These are phyloP conservation scores for Tinospora cordifolia DNA, from an alignment of 164 flowering plant species.

Conservation along the genomic window DNA sequence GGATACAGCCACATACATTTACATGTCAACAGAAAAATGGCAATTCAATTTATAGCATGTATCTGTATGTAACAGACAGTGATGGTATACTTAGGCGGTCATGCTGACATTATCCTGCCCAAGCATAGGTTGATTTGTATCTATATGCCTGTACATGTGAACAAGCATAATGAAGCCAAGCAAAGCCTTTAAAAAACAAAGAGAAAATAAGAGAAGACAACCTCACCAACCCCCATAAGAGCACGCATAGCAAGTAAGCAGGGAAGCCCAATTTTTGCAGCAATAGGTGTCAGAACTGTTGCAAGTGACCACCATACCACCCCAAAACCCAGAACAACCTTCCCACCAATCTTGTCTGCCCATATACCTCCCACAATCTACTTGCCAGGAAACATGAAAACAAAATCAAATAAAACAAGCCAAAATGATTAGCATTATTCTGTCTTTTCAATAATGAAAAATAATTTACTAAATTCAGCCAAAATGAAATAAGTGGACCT, in stretches of 20 bases:
- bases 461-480: no score
- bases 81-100: background rate
- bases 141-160: background rate
- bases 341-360: conserved; percentile 97
- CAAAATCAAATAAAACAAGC: background rate
- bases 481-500: no score
- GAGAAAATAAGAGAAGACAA: conserved; percentile 26
- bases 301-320: conserved; percentile 98
- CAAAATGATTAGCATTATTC: no score
- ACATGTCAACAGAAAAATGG: no score
- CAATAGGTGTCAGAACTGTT: conserved; percentile 89
- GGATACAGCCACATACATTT: no score
- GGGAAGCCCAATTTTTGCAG: conserved; percentile 88
- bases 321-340: conserved; percentile 83
- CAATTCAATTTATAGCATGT: no score
- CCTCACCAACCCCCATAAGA: conserved; percentile 99
- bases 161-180: background rate
- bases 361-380: conserved; percentile 95
- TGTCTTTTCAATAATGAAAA: background rate
- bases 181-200: background rate
- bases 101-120: background rate
- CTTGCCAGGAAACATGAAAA: background rate
- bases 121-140: background rate
- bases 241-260: conserved; percentile 87
- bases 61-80: no score